Evolutionary conservation across 2,329 filamentous ascomycete genomes (phyloP), one percentile per base, ranked within the genome.

Genomic region (Exophiala sp.): DNA sequence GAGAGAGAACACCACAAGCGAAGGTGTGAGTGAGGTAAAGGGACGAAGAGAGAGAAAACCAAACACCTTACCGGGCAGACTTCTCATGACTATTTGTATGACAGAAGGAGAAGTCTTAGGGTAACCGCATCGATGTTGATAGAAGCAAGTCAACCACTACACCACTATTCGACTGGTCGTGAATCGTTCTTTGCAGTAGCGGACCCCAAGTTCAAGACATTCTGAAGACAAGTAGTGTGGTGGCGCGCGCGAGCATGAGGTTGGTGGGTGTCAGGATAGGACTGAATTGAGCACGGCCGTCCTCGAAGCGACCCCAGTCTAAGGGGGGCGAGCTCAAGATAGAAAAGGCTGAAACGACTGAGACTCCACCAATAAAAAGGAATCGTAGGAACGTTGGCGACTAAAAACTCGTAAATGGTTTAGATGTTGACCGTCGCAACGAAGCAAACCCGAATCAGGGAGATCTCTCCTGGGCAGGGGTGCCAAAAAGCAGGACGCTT

Each of bases 211-310:
- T 54, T 55, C 54, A 57, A 60, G 54, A 60, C 57, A 60, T 60
- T 57, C 16, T 60, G 54, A 55, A 52, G 54, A 21, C 36, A 42
- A 48, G 24, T 36, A 9, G 39, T 33, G 29, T 21, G 18, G 36
- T 54, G 45, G 54, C 54, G 54, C 54, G 52, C 57, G 57, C 53
- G 20, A 50, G 36, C 33, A 14, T 20, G 43, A 24, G 20, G 33
- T 40, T 39, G 34, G 12, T 18, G 24, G 24, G 38, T 14, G 24
- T 52, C 34, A 94, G 42, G 82, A 87, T 16, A 38, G 35, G 35
- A 38, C 35, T 16, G 35, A 38, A 38, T 11, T 38, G 14, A 16
- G 11, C 11, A 38, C 6, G 41, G 41, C 29, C 20, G 41, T 24
- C 29, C 10, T 38, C 66, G 46, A 61, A 29, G 46, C 34, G 34